phyloP scores from a whole-genome alignment of 2,329 filamentous ascomycete species.

The Paracoccidioides brasiliensis region DNA sequence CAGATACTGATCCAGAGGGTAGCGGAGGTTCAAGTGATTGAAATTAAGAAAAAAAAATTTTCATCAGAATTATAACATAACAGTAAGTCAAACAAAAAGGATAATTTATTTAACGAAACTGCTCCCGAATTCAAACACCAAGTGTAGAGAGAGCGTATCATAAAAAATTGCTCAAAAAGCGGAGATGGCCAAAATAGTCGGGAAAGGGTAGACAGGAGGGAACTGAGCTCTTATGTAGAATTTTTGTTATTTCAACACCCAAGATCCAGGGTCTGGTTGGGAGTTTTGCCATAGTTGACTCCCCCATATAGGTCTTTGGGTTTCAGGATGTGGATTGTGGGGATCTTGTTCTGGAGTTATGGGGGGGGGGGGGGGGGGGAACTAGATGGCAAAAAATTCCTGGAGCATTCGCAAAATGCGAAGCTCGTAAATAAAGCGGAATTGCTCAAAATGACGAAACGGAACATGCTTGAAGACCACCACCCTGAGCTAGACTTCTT shows the following conservation, averaged over 20 bases:
- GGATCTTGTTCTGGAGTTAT: conserved; percentile 1
- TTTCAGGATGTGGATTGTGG: not conserved
- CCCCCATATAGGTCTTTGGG: conserved; percentile 15
- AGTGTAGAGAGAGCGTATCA: not conserved
- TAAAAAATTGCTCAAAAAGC: not conserved
- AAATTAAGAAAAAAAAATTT: not conserved
- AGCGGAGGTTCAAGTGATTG: not conserved
- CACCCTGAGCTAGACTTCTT: not conserved
- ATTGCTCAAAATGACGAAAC: not conserved
- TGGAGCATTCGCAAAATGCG: not conserved
- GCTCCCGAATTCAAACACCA: not conserved
- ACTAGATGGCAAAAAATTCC: not conserved
- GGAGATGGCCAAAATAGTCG: not conserved
- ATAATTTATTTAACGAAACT: not conserved
- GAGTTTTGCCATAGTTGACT: conserved; percentile 13
- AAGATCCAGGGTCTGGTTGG: conserved; percentile 1
- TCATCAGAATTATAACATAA: not conserved
- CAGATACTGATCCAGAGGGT: not conserved
- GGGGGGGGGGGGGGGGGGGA: too few relatives aligned
- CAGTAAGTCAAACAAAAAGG: not conserved
- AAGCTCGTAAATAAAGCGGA: conserved; percentile 1
- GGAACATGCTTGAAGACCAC: not conserved
- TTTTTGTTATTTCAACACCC: conserved; percentile 11
- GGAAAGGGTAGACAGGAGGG: not conserved
- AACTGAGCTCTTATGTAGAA: conserved; percentile 10